A percentile compares a stretch with the other conserved stretches of the same genome.
These are phyloP conservation scores for Teratosphaeria destructans DNA, from an alignment of 2,329 filamentous ascomycete genomes.

Conservation along the genomic window DNA sequence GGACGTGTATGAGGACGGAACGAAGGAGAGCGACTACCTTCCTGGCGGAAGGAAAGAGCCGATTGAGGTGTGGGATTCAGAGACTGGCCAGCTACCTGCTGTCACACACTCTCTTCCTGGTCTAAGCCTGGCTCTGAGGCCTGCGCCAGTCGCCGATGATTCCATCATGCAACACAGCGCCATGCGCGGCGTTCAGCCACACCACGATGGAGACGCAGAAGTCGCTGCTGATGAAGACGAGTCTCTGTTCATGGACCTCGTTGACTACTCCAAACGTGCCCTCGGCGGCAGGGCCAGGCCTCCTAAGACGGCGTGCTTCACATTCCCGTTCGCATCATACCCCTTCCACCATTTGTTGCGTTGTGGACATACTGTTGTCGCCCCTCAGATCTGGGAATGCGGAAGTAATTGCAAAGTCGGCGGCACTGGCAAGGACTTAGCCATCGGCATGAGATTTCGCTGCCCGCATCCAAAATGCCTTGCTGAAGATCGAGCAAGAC, in stretches of 20 bases:
- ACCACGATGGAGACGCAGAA: background rate
- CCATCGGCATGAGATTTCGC: background rate
- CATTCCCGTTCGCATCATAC: background rate
- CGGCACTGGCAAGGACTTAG: background rate
- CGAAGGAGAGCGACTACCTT: background rate
- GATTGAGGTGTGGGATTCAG: background rate
- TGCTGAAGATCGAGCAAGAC: background rate
- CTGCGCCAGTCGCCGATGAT: background rate
- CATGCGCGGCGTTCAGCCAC: background rate
- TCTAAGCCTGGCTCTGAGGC: background rate
- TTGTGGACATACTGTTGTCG: background rate
- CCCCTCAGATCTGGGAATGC: background rate
- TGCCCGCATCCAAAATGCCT: background rate
- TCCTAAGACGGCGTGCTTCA: slow-evolving; percentile 1
- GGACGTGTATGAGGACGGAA: background rate
- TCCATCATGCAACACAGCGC: background rate
- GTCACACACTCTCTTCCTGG: background rate
- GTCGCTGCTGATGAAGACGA: background rate
- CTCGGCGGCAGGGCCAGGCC: background rate
- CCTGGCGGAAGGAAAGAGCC: background rate
- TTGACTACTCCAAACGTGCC: background rate
- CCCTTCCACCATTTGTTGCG: background rate
- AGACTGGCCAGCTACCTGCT: background rate
- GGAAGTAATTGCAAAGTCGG: slow-evolving; percentile 1
- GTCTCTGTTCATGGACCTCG: background rate